Conservation (phyloP, 2,329 filamentous ascomycete genomes). For the Thermomyces lanuginosus region DNA sequence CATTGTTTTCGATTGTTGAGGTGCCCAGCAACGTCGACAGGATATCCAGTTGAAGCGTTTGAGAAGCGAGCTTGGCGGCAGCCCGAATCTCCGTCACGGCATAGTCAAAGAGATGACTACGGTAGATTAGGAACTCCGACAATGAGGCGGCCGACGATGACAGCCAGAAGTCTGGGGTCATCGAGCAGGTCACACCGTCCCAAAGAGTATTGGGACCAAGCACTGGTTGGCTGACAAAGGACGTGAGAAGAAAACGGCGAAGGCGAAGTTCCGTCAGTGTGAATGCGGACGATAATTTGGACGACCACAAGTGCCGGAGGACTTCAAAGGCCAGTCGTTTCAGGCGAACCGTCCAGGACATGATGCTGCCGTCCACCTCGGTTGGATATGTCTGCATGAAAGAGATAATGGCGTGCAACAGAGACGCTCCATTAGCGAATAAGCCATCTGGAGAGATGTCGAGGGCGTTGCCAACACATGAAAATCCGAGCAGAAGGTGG, state of each 20-base stretch:
- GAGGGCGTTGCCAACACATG: conserved; percentile 54
- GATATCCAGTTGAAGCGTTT: conserved; percentile 52
- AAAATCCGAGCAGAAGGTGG: conserved; percentile 78
- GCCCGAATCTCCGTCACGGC: conserved; percentile 69
- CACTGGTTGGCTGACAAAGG: conserved; percentile 56
- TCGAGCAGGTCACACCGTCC: conserved; percentile 51
- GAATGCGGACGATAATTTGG: conserved; percentile 57
- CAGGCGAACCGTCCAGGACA: conserved; percentile 52
- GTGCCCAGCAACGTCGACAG: conserved; percentile 54
- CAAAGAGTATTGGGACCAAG: conserved; percentile 54
- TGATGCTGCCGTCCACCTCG: conserved; percentile 42
- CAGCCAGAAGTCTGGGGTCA: conserved; percentile 50
- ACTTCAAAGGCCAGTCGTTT: conserved; percentile 56
- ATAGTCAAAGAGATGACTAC: conserved; percentile 69
- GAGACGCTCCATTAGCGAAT: conserved; percentile 54
- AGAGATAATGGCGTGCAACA: conserved; percentile 68
- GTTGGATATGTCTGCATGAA: conserved; percentile 56
- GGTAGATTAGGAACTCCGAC: conserved; percentile 59
- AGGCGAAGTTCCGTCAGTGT: conserved; percentile 65
- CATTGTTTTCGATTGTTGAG: conserved; percentile 49
- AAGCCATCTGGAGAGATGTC: conserved; percentile 51
- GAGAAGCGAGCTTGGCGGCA: conserved; percentile 52
- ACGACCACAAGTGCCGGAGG: conserved; percentile 67
- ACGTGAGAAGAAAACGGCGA: conserved; percentile 62
- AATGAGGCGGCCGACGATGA: conserved; percentile 52